Conservation (phyloP, 1,284 basidiomycete species). For the Lignosus rhinocerotis region DNA sequence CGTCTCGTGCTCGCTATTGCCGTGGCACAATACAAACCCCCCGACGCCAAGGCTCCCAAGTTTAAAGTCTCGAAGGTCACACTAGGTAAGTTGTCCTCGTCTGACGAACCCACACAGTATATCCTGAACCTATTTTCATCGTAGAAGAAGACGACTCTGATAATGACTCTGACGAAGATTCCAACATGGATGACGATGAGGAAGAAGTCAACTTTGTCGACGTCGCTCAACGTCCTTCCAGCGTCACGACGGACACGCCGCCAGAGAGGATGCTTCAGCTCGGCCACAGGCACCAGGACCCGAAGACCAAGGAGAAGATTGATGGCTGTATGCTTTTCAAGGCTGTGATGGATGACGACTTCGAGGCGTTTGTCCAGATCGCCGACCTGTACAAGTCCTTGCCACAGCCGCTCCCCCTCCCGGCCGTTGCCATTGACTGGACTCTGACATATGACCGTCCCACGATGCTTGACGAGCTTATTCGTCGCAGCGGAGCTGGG, state of each 20-base stretch:
- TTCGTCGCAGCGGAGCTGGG: constrained; percentile 50
- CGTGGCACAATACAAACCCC: constrained; percentile 48
- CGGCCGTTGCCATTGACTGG: constrained; percentile 18
- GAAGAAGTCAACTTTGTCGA: constrained; percentile 49
- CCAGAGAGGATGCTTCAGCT: constrained; percentile 39
- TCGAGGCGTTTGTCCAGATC: constrained; percentile 51
- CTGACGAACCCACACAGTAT: background rate
- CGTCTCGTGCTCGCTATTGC: constrained; percentile 54
- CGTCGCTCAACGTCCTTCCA: constrained; percentile 47
- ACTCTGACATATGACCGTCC: constrained; percentile 42
- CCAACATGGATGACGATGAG: constrained; percentile 33
- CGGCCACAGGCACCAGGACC: constrained; percentile 15
- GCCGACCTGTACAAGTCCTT: constrained; percentile 43
- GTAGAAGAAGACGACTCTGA: background rate
- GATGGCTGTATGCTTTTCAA: constrained; percentile 29
- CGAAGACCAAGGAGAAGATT: constrained; percentile 7
- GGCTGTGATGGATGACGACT: constrained; percentile 45
- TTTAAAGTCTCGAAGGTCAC: constrained; percentile 36
- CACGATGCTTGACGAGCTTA: constrained; percentile 54
- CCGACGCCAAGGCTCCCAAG: constrained; percentile 33
- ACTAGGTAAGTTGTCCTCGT: constrained; percentile 33
- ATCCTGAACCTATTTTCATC: background rate
- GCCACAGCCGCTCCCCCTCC: constrained; percentile 16
- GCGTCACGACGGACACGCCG: constrained; percentile 40
- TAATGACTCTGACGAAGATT: background rate